Evolutionary conservation across 768 basidiomycete genomes (phyloP).

Genomic region (Punctularia strigosozonata): DNA sequence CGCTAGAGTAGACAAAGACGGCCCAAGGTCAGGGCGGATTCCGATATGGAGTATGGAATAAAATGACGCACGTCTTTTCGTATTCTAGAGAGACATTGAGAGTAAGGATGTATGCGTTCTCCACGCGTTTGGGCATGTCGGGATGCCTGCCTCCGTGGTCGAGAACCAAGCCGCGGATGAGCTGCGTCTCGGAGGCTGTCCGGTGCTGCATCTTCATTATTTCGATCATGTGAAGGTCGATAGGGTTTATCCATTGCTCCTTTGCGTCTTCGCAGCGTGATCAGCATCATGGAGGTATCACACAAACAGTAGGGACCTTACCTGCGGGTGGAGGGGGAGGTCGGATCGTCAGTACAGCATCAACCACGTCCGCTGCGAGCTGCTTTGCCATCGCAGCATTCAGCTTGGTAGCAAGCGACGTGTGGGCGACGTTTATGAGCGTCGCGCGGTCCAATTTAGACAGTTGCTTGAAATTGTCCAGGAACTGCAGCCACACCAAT

Average conservation of each 20-base stretch:
- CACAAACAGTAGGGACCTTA: slow-evolving; percentile 16
- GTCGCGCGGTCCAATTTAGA: slow-evolving; percentile 78
- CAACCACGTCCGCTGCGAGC: slow-evolving; percentile 87
- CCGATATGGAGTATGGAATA: background rate
- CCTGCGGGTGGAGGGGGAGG: slow-evolving; percentile 54
- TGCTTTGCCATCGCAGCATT: slow-evolving; percentile 72
- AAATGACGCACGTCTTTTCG: slow-evolving; percentile 87
- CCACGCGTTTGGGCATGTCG: slow-evolving; percentile 97
- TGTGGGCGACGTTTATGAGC: slow-evolving; percentile 86
- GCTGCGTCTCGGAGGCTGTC: slow-evolving; percentile 92
- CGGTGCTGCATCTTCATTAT: slow-evolving; percentile 99
- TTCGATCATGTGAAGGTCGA: slow-evolving; percentile 98
- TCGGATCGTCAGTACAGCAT: slow-evolving; percentile 85
- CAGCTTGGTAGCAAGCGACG: slow-evolving; percentile 93
- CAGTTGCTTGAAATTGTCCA: slow-evolving; percentile 79
- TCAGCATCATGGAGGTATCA: slow-evolving; percentile 13
- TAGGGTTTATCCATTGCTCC: slow-evolving; percentile 74
- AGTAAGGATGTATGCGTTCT: slow-evolving; percentile 91
- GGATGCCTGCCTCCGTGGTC: slow-evolving; percentile 98
- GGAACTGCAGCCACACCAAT: slow-evolving; percentile 51
- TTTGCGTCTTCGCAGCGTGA: slow-evolving; percentile 33
- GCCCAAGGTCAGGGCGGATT: slow-evolving; percentile 4
- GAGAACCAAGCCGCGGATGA: slow-evolving; percentile 89
- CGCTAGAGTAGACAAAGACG: slow-evolving; percentile 36
- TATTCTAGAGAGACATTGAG: slow-evolving; percentile 97